Base-by-base conservation (phyloP, 2,329 filamentous ascomycete species). In the Colletotrichum tabaci region DNA sequence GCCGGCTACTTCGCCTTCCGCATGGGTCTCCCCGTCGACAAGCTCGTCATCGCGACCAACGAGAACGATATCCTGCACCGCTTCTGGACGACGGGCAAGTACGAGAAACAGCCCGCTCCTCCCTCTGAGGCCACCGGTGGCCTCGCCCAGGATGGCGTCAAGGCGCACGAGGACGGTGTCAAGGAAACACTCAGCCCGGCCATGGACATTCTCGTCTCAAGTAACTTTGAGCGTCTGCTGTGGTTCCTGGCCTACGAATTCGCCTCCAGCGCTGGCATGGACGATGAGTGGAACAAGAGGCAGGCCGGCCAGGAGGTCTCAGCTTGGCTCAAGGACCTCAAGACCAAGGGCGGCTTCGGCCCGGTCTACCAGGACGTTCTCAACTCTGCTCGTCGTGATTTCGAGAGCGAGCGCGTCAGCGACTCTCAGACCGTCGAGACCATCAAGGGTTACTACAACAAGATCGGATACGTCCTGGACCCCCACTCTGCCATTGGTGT, bases 41-140 rank as follows among this genome's bases (percentile, higher is more conserved):
- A 96, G 84, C 90, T 99, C 42, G 91, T 98, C 77, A 92, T 98
- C 67, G 94, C 96, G 0, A 98, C 96, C 62, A 98, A 98, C 82
- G 95, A 97, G 84, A 99, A 99, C 84, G 96, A 98, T 78, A 98
- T 98, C 73, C 89, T 99, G 13, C 90, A 98, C 82, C 91, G 96
- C 44, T 99, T 99, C 88, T 98, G 94, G 93, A 92, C 93, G 84
- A 93, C 92, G 0, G 94, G 96, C 49, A 88, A 88, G 75, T 98
- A 98, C 84, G 94, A 96, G 85, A 98, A 98, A 88, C 88, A 95
- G 77, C 86, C 91, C 13, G 86, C 90, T 9, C 84, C 87, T 66
- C 89, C 89, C 2, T 78, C 83, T 8, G 86, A 87, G 61, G 89
- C 90, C 1, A 85, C 89, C 74, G 89, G 89, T 47, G 93, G 93